Base-by-base conservation (phyloP, 345 rosid species). In the Fremontodendron californicum region DNA sequence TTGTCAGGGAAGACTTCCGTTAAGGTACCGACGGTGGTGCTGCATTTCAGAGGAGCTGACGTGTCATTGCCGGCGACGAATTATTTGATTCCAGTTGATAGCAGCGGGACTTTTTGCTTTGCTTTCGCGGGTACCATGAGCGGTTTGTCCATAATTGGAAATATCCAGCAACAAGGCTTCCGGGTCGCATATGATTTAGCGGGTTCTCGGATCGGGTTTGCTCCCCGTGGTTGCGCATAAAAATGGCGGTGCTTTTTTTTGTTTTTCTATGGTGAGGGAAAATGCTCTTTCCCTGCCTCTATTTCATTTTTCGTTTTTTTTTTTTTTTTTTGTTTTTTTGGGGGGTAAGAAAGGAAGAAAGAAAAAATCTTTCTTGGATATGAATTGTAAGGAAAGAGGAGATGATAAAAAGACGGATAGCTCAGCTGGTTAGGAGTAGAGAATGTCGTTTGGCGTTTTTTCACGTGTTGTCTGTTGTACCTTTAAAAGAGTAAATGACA, bases 101-200 rank as follows among this genome's bases (percentile, higher is more conserved):
- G 77, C n/a, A 74, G 81, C 42, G 97, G 97, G 23, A 93, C 85
- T 0, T 93, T 96, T 77, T 96, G 99, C 85, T 93, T 96, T 78
- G 99, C 99, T 1, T 96, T 96, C 54, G 99, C 99, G 18, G 99
- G 95, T 23, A 92, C 98, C 5, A 81, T 79, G 91, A 84, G 94
- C 75, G 94, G 96, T 35, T 77, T 96, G 73, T 91, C 99, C 51
- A 93, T 96, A 6, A 80, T 96, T 11, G 99, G 99, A 43, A 96
- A 96, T 55, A 93, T 96, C 69, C 99, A 96, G 89, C 99, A 96
- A 71, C 99, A 96, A 65, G 97, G 99, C 0, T 91, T 96, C 88
- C 92, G 99, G 85, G 98, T 96, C 27, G 88, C 90, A 0, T 96
- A 84, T 60, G 99, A 96, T 67, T 73, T 93, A 76, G 86, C 85